A percentile compares a stretch with the other conserved stretches of the same genome.
These are phyloP conservation scores for Mycena galericulata DNA, from an alignment of 768 basidiomycete species.

Conservation along the genomic window DNA sequence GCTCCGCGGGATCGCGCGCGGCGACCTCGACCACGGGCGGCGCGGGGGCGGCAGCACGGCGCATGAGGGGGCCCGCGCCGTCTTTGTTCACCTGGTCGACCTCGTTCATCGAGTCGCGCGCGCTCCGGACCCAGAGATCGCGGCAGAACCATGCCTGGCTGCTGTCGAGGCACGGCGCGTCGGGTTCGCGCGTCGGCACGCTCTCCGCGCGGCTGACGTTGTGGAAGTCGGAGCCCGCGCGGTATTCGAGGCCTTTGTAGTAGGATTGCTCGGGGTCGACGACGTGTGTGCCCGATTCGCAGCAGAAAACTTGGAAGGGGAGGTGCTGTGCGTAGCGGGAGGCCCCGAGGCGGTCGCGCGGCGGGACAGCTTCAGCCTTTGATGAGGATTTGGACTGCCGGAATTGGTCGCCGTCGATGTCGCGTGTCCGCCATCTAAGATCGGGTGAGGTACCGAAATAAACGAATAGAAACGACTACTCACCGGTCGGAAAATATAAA, in stretches of 20 bases:
- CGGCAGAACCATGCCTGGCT: constrained; percentile 99
- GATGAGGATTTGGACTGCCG: constrained; percentile 95
- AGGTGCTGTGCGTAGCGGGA: constrained; percentile 90
- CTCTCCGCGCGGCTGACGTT: constrained; percentile 78
- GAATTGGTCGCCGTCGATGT: constrained; percentile 98
- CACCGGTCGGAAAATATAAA: constrained; percentile 99
- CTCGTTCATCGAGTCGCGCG: constrained; percentile 78
- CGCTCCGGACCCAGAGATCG: constrained; percentile 94
- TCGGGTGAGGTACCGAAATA: not conserved
- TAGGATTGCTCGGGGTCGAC: constrained; percentile 97
- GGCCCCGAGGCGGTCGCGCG: constrained; percentile 86
- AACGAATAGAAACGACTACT: constrained; percentile 39
- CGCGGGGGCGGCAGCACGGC: constrained; percentile 36
- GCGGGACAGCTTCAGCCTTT: constrained; percentile 90
- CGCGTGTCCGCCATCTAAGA: constrained; percentile 94
- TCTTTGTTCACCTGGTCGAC: constrained; percentile 56
- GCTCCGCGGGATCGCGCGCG: constrained; percentile 39
- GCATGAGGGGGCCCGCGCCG: constrained; percentile 2
- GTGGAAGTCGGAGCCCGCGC: constrained; percentile 83
- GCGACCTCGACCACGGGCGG: constrained; percentile 50
- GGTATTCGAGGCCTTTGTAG: constrained; percentile 90
- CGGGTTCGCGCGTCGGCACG: constrained; percentile 70
- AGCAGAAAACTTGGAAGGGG: constrained; percentile 99
- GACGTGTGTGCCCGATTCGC: constrained; percentile 97
- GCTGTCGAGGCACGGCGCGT: constrained; percentile 93